phyloP scores from a whole-genome alignment of 371 early-diverging fungal genomes.

The Mucor lusitanicus region DNA sequence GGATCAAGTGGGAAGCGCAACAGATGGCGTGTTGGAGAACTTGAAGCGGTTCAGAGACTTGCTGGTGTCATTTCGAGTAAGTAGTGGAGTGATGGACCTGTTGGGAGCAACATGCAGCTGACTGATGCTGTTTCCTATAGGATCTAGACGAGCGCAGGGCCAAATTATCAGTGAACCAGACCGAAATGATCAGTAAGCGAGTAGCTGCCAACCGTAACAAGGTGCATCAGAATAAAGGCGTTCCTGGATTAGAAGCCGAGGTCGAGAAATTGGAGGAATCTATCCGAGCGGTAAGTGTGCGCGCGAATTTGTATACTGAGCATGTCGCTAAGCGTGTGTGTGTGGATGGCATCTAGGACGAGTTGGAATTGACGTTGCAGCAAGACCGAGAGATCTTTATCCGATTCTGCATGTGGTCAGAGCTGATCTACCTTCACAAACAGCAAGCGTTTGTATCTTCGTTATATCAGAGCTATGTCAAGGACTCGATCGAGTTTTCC shows the following conservation, averaged over 20 bases:
- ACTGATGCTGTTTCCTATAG: constrained; percentile 1
- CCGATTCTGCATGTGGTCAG: constrained; percentile 45
- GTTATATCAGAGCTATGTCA: constrained; percentile 66
- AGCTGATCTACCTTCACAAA: constrained; percentile 50
- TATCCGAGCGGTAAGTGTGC: constrained; percentile 35
- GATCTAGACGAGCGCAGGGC: constrained; percentile 39
- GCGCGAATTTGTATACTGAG: neutral
- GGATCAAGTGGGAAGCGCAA: constrained; percentile 48
- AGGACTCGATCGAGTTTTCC: constrained; percentile 58
- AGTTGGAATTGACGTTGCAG: constrained; percentile 83
- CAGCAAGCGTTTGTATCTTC: constrained; percentile 58
- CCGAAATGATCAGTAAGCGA: constrained; percentile 37
- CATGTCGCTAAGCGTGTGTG: constrained; percentile 73
- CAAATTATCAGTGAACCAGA: constrained; percentile 38
- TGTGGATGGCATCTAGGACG: constrained; percentile 73
- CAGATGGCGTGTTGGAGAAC: constrained; percentile 64
- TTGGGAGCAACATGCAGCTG: neutral
- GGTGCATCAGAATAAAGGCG: constrained; percentile 44
- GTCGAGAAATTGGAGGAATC: constrained; percentile 39
- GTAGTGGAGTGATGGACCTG: neutral
- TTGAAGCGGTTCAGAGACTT: constrained; percentile 73
- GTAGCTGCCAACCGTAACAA: constrained; percentile 36
- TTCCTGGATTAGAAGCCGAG: constrained; percentile 50
- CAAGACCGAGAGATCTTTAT: constrained; percentile 38
- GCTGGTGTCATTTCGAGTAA: constrained; percentile 64